A percentile compares a stretch with the other conserved stretches of the same genome.
Conservation (phyloP, 2,329 filamentous ascomycete species). For the Gyromitra esculenta region DNA sequence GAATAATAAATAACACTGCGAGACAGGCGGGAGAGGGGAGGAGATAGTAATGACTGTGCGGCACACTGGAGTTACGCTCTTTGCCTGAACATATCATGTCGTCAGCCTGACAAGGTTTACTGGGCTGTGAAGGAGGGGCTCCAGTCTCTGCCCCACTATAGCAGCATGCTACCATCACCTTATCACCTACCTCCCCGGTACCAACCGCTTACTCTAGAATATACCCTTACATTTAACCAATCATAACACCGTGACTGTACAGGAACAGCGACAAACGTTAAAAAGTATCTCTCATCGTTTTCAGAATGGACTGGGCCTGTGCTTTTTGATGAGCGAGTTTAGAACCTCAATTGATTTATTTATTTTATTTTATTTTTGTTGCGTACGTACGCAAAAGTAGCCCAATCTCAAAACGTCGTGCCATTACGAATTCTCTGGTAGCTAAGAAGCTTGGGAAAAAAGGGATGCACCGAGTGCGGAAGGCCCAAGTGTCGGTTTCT, state of each 20-base stretch:
- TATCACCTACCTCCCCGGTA: background rate
- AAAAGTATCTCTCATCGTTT: background rate
- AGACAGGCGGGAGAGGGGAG: background rate
- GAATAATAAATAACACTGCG: constrained; percentile 41
- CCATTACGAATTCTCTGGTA: background rate
- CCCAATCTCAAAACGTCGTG: background rate
- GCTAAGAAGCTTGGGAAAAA: background rate
- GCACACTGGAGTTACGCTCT: background rate
- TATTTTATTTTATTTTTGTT: background rate
- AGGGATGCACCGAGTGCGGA: background rate
- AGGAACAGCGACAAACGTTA: background rate
- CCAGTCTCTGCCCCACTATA: constrained; percentile 1
- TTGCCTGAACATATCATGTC: constrained; percentile 8
- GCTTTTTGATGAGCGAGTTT: background rate
- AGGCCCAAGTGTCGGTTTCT: constrained; percentile 3
- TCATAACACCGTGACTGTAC: background rate
- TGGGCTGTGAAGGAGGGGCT: constrained; percentile 5
- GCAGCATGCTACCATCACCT: background rate
- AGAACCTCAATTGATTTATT: background rate
- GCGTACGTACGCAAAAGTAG: constrained; percentile 5
- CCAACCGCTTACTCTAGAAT: background rate
- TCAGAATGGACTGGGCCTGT: constrained; percentile 1
- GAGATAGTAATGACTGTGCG: background rate
- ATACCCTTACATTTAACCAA: background rate
- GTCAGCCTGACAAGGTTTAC: constrained; percentile 44